Conservation (phyloP, 2,329 filamentous ascomycete genomes). For the Trichoderma breve region DNA sequence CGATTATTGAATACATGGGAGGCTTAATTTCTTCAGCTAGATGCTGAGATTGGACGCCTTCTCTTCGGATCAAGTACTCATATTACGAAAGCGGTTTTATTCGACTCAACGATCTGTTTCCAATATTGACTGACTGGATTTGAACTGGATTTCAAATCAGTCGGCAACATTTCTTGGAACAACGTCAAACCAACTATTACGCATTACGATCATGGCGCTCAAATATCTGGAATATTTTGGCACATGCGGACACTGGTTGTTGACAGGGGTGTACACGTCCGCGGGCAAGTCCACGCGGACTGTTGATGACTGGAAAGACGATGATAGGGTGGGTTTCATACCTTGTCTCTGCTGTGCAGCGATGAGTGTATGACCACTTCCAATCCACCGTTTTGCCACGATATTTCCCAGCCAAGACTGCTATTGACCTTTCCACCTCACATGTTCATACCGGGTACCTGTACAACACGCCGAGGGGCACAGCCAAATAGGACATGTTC, state of each 20-base stretch:
- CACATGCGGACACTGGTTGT: conserved; percentile 45
- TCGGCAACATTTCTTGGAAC: conserved; percentile 22
- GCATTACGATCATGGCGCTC: conserved; percentile 31
- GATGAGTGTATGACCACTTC: conserved; percentile 23
- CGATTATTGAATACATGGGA: conserved; percentile 32
- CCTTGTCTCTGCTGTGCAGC: conserved; percentile 35
- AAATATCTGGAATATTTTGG: conserved; percentile 40
- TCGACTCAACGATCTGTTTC: conserved; percentile 27
- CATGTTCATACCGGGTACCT: background rate
- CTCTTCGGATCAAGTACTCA: conserved; percentile 31
- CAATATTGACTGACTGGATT: conserved; percentile 17
- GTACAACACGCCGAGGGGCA: conserved; percentile 4
- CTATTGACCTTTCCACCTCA: background rate
- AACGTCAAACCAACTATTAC: conserved; percentile 34
- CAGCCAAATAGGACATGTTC: background rate
- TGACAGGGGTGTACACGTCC: conserved; percentile 34
- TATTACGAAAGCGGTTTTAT: conserved; percentile 28
- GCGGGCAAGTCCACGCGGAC: conserved; percentile 8
- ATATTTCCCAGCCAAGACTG: background rate
- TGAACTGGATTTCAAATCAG: conserved; percentile 32
- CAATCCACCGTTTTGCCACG: conserved; percentile 16
- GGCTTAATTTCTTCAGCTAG: conserved; percentile 32
- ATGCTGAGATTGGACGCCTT: conserved; percentile 31
- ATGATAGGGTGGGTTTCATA: conserved; percentile 31
- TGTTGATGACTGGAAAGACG: conserved; percentile 28